Evolutionary conservation across 2,329 filamentous ascomycete genomes (phyloP).

Genomic region (Graphium sp.): DNA sequence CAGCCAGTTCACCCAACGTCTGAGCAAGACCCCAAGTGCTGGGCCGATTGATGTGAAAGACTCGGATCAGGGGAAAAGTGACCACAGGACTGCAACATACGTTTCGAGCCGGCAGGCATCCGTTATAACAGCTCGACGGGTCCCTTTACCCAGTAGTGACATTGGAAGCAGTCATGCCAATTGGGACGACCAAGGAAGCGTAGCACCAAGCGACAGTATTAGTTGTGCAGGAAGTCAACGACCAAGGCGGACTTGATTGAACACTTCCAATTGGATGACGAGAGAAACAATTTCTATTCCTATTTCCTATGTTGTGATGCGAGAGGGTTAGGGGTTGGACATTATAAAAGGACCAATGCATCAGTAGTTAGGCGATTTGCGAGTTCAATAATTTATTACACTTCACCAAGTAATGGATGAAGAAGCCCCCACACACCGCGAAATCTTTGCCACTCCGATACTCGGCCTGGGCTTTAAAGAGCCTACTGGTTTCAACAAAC

Average conservation of each 20-base stretch:
- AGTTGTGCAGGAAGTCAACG: slow-evolving; percentile 32
- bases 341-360: neutral
- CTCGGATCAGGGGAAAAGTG: too few relatives aligned
- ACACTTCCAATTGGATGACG: neutral
- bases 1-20: too few relatives aligned
- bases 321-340: neutral
- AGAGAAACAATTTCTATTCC: neutral
- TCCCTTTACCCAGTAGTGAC: slow-evolving; percentile 22
- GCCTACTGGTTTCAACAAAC: too few relatives aligned
- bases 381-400: neutral
- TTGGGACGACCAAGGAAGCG: slow-evolving; percentile 29
- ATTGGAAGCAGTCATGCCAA: slow-evolving; percentile 21
- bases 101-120: too few relatives aligned
- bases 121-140: slow-evolving; percentile 7
- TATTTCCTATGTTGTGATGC: neutral
- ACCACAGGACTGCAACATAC: too few relatives aligned
- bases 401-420: neutral
- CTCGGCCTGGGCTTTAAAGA: too few relatives aligned
- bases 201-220: slow-evolving; percentile 45
- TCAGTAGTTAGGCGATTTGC: neutral
- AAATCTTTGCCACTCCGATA: too few relatives aligned
- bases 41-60: too few relatives aligned
- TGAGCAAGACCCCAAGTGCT: too few relatives aligned
- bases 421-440: too few relatives aligned
- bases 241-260: slow-evolving; percentile 10